Evolutionary conservation across 441 rosid genomes (phyloP), one percentile per base, ranked within the genome.

Genomic region (Pelargonium myrrhifolium): DNA sequence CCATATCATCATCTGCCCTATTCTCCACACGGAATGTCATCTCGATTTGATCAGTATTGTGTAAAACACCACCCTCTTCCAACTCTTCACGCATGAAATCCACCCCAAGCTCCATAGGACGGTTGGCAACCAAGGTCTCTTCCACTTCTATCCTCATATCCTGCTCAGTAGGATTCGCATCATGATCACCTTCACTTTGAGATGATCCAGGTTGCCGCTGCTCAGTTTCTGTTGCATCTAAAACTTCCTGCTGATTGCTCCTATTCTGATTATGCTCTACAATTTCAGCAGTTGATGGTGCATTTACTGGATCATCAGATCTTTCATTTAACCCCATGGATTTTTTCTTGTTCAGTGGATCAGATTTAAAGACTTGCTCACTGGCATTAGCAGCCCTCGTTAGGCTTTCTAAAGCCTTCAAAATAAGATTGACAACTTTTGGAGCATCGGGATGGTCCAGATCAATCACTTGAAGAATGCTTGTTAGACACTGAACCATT

Each of bases 401-500:
- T 60, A 94, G 79, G 79, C 90, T 85, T 77, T 94, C 99, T 71
- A 94, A 79, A 69, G 92, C 87, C 83, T 92, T 94, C 42, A 94
- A 84, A 35, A 92, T 80, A 80, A 94, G 89, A 76, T 85, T 89
- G 59, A 88, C 96, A 80, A 83, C 77, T 77, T 89, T 94, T 10
- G 98, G 91, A 74, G 99, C 92, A 79, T 94, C 92, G 65, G 98
- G 97, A 83, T 94, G 97, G 76, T 94, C 99, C 69, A 94, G 83
- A 82, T 94, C 99, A 65, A 94, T 80, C 71, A 83, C 96, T 70
- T 86, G 83, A 76, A 94, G 92, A 82, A 94, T 84, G 77, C 81
- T 81, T 37, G 94, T 90, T 51, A 94, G 74, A 79, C 87, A 88
- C 73, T 77, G 89, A 62, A 89, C 92, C 83, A 89, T 85, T 68